Percentiles rank a stretch among this genome's conserved stretches.
Conservation (phyloP, 129 eudicot genomes). For the Saussurea involucrata region DNA sequence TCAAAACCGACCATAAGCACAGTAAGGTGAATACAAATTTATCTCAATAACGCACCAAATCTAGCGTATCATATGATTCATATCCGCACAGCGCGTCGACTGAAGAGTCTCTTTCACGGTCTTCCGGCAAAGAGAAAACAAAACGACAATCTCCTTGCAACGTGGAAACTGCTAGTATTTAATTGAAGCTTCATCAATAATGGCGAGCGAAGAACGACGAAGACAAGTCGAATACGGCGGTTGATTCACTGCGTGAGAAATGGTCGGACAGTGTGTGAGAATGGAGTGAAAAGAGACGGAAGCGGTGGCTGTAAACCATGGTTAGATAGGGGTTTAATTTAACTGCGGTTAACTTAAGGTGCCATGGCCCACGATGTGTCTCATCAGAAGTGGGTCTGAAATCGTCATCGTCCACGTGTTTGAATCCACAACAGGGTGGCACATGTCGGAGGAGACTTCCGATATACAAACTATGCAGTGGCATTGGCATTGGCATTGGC, state of each 20-base stretch:
- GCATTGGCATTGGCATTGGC: not conserved
- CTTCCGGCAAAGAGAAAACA: not conserved
- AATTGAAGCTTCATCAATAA: not conserved
- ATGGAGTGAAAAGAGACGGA: conserved; percentile 7
- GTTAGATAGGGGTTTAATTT: not conserved
- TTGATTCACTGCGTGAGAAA: not conserved
- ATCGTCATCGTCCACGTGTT: conserved; percentile 51
- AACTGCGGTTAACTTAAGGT: conserved; percentile 29
- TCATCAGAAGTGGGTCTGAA: not conserved
- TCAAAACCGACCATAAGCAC: conserved; percentile 46
- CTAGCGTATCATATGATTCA: conserved; percentile 3
- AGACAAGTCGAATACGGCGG: not conserved
- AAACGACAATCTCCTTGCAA: not conserved
- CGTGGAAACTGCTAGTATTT: not conserved
- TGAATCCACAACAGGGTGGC: conserved; percentile 34
- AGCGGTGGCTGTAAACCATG: conserved; percentile 48
- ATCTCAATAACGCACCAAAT: not conserved
- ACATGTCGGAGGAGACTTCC: conserved; percentile 47
- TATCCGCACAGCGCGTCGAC: conserved; percentile 2
- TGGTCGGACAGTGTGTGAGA: not conserved
- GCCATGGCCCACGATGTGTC: conserved; percentile 29
- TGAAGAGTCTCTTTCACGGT: not conserved
- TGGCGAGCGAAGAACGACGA: not conserved
- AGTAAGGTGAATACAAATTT: not conserved
- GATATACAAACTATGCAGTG: not conserved